Evolutionary conservation across 305 asterid species (phyloP), one percentile per base, ranked within the genome.

Genomic region (Rubia occidens): DNA sequence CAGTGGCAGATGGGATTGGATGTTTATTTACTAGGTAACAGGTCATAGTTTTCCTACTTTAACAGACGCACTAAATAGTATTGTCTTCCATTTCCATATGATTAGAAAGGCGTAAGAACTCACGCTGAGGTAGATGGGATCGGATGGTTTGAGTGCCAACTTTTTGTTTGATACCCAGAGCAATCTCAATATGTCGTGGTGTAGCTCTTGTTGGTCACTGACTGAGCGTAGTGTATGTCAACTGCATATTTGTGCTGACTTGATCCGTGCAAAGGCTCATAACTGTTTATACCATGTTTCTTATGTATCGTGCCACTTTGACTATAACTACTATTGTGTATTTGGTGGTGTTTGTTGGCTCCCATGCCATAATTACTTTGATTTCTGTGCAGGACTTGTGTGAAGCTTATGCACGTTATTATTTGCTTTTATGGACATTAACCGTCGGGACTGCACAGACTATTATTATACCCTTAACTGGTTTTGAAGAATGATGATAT

Each of bases 401-500:
- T 35, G 64, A 10, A 6, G 58, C 40, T 66, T 53, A 11, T 35
- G 53, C 45, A 39, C 21, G 10, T 5, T 26, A 40, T 55, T 54
- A 35, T 42, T 11, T 68, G 61, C 42, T 51, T 11, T 58, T 45
- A n/a, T 61, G 47, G 18, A 44, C 32, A 64, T 53, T 51, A 17
- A 66, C 40, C 32, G 17, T 60, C 40, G 13, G 24, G 39, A 5
- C 40, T 43, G 37, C 59, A 39, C 35, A 56, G 66, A 21, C 21
- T 14, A 7, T 59, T 14, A 7, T 59, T 20, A 58, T 64, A 29
- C 66, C n/a, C 60, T 55, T 11, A 63, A 44, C 68, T 64, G 68
- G 69, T 71, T 29, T 66, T 47, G 20, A 58, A 47, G 55, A 64
- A 18, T 37, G 75, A 70, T 70, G 56, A 54, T 59, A 7, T 64